These are phyloP conservation scores for Epicoccum nigrum DNA, from an alignment of 2,329 filamentous ascomycete species.

Conservation along the genomic window DNA sequence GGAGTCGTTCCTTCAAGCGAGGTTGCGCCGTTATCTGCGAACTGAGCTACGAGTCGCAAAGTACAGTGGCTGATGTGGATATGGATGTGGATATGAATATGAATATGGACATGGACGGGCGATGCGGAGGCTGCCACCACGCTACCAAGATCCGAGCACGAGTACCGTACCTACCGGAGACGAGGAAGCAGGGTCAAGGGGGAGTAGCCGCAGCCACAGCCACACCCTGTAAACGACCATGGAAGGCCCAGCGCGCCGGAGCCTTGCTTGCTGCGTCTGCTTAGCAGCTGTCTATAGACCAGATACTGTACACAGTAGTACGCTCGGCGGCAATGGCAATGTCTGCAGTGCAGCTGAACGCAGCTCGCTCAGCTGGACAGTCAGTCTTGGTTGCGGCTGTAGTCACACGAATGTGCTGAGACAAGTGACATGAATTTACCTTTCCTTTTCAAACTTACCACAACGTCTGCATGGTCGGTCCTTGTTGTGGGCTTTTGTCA, in stretches of 20 bases:
- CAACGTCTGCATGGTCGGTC: neutral
- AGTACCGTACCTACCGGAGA: neutral
- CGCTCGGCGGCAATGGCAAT: constrained; percentile 1
- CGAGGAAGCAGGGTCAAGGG: constrained; percentile 6
- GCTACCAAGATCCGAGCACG: neutral
- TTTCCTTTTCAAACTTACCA: neutral
- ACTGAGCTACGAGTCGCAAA: constrained; percentile 2
- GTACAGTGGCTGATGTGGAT: too few species aligned
- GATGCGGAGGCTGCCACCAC: constrained; percentile 1
- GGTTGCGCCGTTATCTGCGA: constrained; percentile 10
- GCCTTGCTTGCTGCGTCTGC: neutral
- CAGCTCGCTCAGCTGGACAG: constrained; percentile 10
- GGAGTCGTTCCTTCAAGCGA: constrained; percentile 12
- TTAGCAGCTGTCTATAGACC: too few species aligned
- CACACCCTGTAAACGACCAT: neutral
- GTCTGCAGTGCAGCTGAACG: constrained; percentile 6
- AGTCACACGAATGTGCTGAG: constrained; percentile 5
- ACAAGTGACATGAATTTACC: neutral
- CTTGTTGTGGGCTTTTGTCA: neutral
- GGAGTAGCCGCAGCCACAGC: constrained; percentile 9
- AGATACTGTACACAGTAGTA: too few species aligned
- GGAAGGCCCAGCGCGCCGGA: too few species aligned
- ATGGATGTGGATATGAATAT: too few species aligned
- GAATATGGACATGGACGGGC: constrained; percentile 1
- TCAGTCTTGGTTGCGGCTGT: constrained; percentile 7